phyloP scores from a whole-genome alignment of 140 eudicot species.

The Bidens hawaiensis region DNA sequence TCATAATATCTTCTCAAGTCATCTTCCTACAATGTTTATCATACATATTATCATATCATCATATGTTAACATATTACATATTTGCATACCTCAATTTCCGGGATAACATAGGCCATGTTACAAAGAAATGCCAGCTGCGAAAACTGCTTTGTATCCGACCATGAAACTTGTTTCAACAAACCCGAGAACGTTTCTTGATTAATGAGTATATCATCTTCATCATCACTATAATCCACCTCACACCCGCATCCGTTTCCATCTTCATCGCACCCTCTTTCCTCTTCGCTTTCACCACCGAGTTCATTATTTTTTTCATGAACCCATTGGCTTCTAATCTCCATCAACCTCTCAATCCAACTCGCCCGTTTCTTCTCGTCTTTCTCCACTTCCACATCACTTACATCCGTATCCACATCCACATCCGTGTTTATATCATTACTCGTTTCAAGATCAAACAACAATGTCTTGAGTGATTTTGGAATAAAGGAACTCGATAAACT shows the following conservation, averaged over 20 bases:
- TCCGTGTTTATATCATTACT: slow-evolving; percentile 29
- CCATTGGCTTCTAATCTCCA: slow-evolving; percentile 61
- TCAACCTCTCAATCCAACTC: slow-evolving; percentile 66
- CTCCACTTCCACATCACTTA: slow-evolving; percentile 25
- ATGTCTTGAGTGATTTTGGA: slow-evolving; percentile 42
- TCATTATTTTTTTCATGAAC: slow-evolving; percentile 33
- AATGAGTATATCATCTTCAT: slow-evolving; percentile 35
- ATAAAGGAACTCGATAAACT: slow-evolving; percentile 39
- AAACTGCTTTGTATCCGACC: slow-evolving; percentile 66
- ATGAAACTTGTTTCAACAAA: slow-evolving; percentile 49
- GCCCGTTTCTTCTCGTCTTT: slow-evolving; percentile 42
- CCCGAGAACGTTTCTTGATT: slow-evolving; percentile 44
- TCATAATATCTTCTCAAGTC: slow-evolving; percentile 66
- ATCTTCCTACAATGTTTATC: slow-evolving; percentile 39
- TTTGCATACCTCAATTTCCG: slow-evolving; percentile 79
- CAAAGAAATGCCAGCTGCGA: slow-evolving; percentile 77
- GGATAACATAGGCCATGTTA: slow-evolving; percentile 82
- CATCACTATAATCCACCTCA: slow-evolving; percentile 62
- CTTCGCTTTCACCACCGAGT: slow-evolving; percentile 18
- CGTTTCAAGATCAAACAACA: slow-evolving; percentile 36
- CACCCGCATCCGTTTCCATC: slow-evolving; percentile 52
- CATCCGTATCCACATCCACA: slow-evolving; percentile 16
- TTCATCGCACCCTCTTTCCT: slow-evolving; percentile 29
- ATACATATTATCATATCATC: background rate
- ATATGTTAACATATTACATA: no score